Base-by-base conservation (phyloP, 768 basidiomycete genomes). In the Sarcodon sp. region DNA sequence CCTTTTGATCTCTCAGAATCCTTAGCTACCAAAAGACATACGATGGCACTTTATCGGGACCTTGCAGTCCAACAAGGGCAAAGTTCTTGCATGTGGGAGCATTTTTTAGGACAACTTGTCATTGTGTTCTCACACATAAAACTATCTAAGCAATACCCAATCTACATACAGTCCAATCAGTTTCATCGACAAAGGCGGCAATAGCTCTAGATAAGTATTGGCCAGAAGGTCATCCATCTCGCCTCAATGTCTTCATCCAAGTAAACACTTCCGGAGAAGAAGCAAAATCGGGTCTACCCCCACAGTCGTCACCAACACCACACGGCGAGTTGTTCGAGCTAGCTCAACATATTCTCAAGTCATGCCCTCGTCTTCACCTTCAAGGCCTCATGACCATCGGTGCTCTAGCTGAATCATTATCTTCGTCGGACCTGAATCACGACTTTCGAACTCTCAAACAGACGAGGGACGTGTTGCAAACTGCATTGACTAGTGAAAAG, bases 301-400 rank as follows among this genome's bases (percentile, higher is more conserved):
- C 86, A 3, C 69, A 60, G 59, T 32, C 47, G 32, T 37, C 47
- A 18, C 21, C 27, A 12, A 12, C 52, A 32, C 31, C 47, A 4
- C 58, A 63, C 7, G 67, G 71, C 3, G 86, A 86, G 21, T 68
- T 89, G 33, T 62, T 72, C 38, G 67, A 71, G 39, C 74, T 97
- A 16, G 91, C 87, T 3, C 66, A 62, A 47, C 76, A 87, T 56
- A 70, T 99, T 61, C 54, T 96, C 43, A 59, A 63, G 1, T 64
- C 70, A 32, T 99, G 96, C 63, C 85, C 88, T 1, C 70, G 68
- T 13, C 72, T 99, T 32, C 75, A 70, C 16, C 67, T 98, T 4
- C 77, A 80, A 45, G 96, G 96, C 4, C 66, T 99, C 44, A 99
- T 99, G 96, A 97, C 96, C 1, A 98, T 99, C 55, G 96, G 96